Percentiles rank a stretch among this genome's conserved stretches.
Evolutionary conservation across 805 yeast genomes (phyloP).

Genomic region (Ogataea nakhonphanomensis): DNA sequence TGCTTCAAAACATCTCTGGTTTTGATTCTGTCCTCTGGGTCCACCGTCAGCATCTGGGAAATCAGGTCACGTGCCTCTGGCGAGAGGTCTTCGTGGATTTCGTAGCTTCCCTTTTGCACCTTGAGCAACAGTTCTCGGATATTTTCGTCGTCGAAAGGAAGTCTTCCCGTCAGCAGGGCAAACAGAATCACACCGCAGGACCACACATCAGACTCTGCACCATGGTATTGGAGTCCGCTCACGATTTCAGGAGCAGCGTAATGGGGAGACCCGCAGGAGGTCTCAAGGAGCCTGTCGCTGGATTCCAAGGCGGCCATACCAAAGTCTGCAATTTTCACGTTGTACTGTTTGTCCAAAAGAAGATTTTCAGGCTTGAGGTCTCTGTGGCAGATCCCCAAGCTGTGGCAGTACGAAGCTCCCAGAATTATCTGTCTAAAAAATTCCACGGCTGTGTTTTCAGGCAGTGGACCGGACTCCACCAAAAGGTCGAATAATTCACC

Average conservation of each 20-base stretch:
- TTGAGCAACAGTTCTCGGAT: slow-evolving; percentile 81
- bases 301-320: slow-evolving; percentile 97
- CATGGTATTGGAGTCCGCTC: slow-evolving; percentile 91
- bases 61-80: slow-evolving; percentile 86
- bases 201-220: slow-evolving; percentile 97
- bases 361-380: slow-evolving; percentile 81
- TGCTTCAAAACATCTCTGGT: slow-evolving; percentile 75
- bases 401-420: slow-evolving; percentile 67
- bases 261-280: slow-evolving; percentile 97
- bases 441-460: slow-evolving; percentile 84
- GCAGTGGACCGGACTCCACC: slow-evolving; percentile 82
- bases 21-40: slow-evolving; percentile 76
- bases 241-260: slow-evolving; percentile 98
- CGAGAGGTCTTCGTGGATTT: slow-evolving; percentile 77
- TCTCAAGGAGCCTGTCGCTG: slow-evolving; percentile 78
- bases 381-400: slow-evolving; percentile 67
- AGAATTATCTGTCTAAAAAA: slow-evolving; percentile 73
- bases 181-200: slow-evolving; percentile 94
- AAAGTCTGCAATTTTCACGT: slow-evolving; percentile 95
- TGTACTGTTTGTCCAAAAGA: slow-evolving; percentile 73
- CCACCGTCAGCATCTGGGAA: slow-evolving; percentile 72
- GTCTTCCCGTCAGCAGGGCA: slow-evolving; percentile 89
- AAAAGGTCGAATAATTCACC: slow-evolving; percentile 93
- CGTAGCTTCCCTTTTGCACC: slow-evolving; percentile 86
- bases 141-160: slow-evolving; percentile 96